These are phyloP conservation scores for Populus davidiana DNA, from an alignment of 345 rosid species.

Conservation along the genomic window DNA sequence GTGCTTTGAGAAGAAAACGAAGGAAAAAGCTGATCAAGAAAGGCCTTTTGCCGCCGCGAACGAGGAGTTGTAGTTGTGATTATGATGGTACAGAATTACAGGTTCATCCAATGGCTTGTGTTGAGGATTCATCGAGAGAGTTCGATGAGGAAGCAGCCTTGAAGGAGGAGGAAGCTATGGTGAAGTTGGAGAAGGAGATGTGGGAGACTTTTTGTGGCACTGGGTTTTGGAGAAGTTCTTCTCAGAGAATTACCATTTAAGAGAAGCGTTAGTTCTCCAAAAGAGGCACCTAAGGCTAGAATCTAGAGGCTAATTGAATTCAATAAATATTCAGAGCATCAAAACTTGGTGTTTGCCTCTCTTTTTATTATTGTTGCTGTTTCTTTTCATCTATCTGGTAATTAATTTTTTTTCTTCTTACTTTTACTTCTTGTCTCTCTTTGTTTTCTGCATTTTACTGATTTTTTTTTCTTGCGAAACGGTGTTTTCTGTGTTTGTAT, in stretches of 20 bases:
- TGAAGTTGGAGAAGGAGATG: constrained; percentile 48
- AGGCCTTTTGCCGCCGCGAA: constrained; percentile 25
- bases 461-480: neutral
- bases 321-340: neutral
- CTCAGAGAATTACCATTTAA: constrained; percentile 30
- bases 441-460: neutral
- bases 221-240: constrained; percentile 59
- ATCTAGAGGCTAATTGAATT: neutral
- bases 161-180: constrained; percentile 25
- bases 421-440: neutral
- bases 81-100: constrained; percentile 30
- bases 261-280: neutral
- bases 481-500: neutral
- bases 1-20: constrained; percentile 33
- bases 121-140: constrained; percentile 1
- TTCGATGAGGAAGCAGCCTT: constrained; percentile 1
- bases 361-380: neutral
- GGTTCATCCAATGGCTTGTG: constrained; percentile 9
- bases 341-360: neutral
- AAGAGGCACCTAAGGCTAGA: neutral
- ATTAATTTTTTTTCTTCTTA: neutral
- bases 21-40: constrained; percentile 33
- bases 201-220: constrained; percentile 45
- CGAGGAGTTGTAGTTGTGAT: constrained; percentile 18
- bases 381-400: neutral